Evolutionary conservation across 257 asterid species (phyloP).

Genomic region (Primulina eburnea): DNA sequence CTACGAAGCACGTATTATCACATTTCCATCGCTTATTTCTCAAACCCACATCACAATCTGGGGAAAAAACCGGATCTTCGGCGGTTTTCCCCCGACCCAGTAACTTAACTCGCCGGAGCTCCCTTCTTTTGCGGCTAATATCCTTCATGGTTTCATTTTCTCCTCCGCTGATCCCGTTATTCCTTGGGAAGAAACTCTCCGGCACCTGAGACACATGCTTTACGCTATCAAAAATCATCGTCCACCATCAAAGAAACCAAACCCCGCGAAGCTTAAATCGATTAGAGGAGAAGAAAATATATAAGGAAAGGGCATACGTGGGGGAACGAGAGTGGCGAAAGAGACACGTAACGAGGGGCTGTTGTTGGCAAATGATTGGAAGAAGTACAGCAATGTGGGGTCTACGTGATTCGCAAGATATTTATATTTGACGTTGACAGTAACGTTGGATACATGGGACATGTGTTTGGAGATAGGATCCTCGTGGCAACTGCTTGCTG

Average conservation of each 20-base stretch:
- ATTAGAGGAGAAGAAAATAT: not conserved
- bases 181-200: not conserved
- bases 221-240: not conserved
- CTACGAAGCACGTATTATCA: not conserved
- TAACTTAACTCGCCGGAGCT: not conserved
- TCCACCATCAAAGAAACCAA: not conserved
- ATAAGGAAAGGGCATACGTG: not conserved
- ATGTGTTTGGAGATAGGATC: not conserved
- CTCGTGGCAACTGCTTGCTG: not conserved
- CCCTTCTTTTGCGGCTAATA: not conserved
- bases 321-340: not conserved
- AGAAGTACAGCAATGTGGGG: no score
- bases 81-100: not conserved
- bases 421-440: not conserved
- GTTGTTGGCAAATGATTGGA: not conserved
- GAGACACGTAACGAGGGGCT: not conserved
- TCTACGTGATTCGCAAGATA: not conserved
- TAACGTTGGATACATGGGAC: not conserved
- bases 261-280: not conserved
- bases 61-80: not conserved
- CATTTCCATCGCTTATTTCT: not conserved
- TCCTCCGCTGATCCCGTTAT: not conserved
- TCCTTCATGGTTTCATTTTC: not conserved
- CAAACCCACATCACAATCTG: not conserved
- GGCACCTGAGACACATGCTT: not conserved